Evolutionary conservation across 345 rosid species (phyloP).

Genomic region (Acer yangbiense): DNA sequence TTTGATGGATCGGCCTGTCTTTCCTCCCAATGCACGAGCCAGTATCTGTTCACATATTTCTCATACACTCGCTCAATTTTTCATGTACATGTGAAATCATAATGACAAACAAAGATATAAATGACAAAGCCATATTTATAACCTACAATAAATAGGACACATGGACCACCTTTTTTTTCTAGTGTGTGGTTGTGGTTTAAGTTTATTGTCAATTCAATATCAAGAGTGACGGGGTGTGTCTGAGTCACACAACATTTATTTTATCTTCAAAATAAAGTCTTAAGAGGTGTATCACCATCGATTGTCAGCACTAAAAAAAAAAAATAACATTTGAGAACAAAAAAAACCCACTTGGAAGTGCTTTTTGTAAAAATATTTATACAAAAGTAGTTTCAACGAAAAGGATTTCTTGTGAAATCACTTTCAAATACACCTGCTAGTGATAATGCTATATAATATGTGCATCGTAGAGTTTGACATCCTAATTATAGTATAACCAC

Average conservation of each 20-base stretch:
- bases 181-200: background rate
- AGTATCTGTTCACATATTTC: conserved; percentile 39
- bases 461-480: background rate
- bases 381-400: background rate
- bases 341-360: too few relatives aligned
- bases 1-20: conserved; percentile 39
- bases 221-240: background rate
- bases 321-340: too few relatives aligned
- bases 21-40: conserved; percentile 66
- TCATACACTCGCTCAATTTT: background rate
- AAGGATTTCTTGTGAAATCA: background rate
- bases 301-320: background rate
- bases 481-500: background rate
- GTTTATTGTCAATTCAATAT: background rate
- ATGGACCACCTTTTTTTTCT: background rate
- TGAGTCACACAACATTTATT: background rate
- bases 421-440: background rate
- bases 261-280: too few relatives aligned
- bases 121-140: background rate
- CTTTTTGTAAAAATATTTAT: background rate
- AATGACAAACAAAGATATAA: background rate
- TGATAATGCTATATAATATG: background rate
- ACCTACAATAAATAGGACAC: background rate
- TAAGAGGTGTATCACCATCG: background rate
- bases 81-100: background rate